Evolutionary conservation across 2,329 filamentous ascomycete genomes (phyloP).

Genomic region (Colletotrichum sublineola): DNA sequence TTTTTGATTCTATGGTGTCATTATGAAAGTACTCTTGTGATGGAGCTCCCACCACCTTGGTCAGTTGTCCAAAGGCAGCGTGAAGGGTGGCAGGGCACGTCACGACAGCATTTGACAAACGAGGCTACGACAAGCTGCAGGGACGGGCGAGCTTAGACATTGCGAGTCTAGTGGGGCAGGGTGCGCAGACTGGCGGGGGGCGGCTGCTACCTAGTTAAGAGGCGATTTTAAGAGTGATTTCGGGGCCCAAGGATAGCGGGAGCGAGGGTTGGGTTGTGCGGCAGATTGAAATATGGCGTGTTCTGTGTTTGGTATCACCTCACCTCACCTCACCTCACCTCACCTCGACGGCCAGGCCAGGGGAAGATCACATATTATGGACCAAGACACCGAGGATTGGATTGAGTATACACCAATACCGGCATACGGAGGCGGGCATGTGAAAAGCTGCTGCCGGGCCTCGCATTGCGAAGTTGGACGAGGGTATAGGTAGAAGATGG

Average conservation of each 20-base stretch:
- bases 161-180: slow-evolving; percentile 16
- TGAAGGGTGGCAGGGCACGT: not conserved
- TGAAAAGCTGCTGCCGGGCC: not conserved
- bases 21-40: not conserved
- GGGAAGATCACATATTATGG: too few species aligned
- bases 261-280: slow-evolving; percentile 8
- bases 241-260: slow-evolving; percentile 27
- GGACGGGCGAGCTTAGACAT: not conserved
- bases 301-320: not conserved
- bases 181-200: slow-evolving; percentile 31
- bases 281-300: slow-evolving; percentile 21
- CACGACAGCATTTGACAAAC: slow-evolving; percentile 11
- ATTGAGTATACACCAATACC: not conserved
- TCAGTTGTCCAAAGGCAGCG: not conserved
- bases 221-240: slow-evolving; percentile 26
- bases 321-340: not conserved
- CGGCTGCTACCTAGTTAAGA: slow-evolving; percentile 13
- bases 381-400: not conserved
- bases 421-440: not conserved
- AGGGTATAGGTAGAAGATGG: not conserved
- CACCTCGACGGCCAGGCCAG: not conserved
- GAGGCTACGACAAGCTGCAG: slow-evolving; percentile 9
- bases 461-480: not conserved
- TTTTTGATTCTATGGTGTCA: not conserved
- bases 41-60: not conserved